Evolutionary conservation across 164 flowering plant genomes (phyloP).

Genomic region (Dillenia turbinata): DNA sequence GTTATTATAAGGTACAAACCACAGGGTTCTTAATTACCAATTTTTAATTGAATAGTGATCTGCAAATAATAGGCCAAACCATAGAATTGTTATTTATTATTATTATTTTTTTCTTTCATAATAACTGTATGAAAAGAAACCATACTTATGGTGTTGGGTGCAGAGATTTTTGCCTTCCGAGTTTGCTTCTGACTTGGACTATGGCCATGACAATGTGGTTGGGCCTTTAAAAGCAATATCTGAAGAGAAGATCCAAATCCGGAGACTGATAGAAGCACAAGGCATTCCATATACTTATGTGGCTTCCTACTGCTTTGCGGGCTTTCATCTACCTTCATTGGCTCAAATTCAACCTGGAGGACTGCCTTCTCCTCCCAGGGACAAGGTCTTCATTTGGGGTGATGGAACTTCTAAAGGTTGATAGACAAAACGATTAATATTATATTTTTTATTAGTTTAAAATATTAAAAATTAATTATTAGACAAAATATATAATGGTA

Average conservation of each 20-base stretch:
- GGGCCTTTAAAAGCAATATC: slow-evolving; percentile 52
- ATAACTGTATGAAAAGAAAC: too few species aligned
- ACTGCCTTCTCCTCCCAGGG: slow-evolving; percentile 44
- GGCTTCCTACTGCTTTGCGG: slow-evolving; percentile 37
- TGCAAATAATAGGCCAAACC: too few species aligned
- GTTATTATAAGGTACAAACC: too few species aligned
- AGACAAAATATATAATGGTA: too few species aligned
- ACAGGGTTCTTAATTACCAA: too few species aligned
- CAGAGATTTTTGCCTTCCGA: slow-evolving; percentile 71
- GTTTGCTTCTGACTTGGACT: slow-evolving; percentile 58
- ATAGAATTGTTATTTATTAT: too few species aligned
- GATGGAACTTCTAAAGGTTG: slow-evolving; percentile 50
- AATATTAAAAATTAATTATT: too few species aligned
- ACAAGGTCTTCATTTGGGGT: slow-evolving; percentile 46
- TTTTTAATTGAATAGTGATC: too few species aligned
- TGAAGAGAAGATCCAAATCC: slow-evolving; percentile 30
- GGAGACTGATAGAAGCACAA: slow-evolving; percentile 44
- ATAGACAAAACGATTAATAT: too few species aligned
- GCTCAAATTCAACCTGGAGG: slow-evolving; percentile 26
- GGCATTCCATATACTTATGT: slow-evolving; percentile 57
- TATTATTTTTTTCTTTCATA: too few species aligned
- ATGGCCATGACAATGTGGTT: slow-evolving; percentile 26
- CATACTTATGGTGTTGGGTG: too few species aligned
- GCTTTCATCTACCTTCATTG: slow-evolving; percentile 43
- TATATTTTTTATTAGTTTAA: too few species aligned